Percentiles rank a stretch among this genome's conserved stretches.
Conservation (phyloP, 1,284 basidiomycete species). For the Cryptococcus sp. region DNA sequence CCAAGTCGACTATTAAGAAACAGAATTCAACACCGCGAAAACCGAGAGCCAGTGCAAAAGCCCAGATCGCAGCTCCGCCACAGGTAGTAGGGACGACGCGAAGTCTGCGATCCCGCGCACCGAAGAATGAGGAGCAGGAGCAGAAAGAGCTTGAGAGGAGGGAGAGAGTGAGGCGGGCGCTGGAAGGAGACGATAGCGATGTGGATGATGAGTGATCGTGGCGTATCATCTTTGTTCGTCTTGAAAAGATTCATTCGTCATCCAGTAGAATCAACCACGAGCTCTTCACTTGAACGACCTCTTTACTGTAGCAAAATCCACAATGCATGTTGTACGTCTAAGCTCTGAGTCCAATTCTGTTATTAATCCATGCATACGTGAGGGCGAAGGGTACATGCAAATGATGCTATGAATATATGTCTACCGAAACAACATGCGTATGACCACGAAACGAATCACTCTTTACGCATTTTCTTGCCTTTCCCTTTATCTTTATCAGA, state of each 20-base stretch:
- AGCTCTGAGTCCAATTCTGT: too few relatives aligned
- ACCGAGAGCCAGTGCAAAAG: constrained; percentile 1
- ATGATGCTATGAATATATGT: too few relatives aligned
- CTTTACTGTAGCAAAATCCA: too few relatives aligned
- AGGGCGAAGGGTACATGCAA: too few relatives aligned
- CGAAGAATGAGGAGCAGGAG: constrained; percentile 29
- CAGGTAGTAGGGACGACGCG: constrained; percentile 15
- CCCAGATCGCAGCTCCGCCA: neutral
- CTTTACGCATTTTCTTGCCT: constrained; percentile 27
- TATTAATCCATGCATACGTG: too few relatives aligned
- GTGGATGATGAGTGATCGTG: neutral
- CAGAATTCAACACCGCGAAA: neutral
- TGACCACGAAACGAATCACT: constrained; percentile 1
- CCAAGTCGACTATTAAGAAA: constrained; percentile 5
- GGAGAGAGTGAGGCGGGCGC: constrained; percentile 23
- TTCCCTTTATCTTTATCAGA: constrained; percentile 39
- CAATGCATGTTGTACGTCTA: too few relatives aligned
- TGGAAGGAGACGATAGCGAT: constrained; percentile 25
- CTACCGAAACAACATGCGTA: too few relatives aligned
- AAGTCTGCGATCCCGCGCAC: constrained; percentile 29
- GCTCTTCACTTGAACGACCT: too few relatives aligned
- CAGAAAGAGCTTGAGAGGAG: constrained; percentile 31
- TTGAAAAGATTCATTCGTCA: too few relatives aligned
- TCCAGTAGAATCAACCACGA: too few relatives aligned
- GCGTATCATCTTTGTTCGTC: too few relatives aligned